Percentiles rank a stretch among this genome's conserved stretches.
These are phyloP conservation scores for Sclerotinia sclerotiorum DNA, from an alignment of 2,329 filamentous ascomycete species.

Conservation along the genomic window DNA sequence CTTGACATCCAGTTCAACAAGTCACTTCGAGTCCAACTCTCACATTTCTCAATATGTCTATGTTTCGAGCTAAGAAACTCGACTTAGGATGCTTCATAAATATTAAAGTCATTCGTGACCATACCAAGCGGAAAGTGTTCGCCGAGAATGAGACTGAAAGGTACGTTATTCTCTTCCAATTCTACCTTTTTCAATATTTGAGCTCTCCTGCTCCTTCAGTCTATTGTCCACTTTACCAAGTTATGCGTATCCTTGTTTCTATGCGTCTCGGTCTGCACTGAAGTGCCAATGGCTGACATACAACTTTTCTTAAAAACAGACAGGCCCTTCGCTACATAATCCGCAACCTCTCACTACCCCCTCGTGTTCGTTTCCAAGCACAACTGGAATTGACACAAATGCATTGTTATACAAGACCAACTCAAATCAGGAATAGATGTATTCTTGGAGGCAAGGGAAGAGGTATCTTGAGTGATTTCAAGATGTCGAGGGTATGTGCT, in stretches of 20 bases:
- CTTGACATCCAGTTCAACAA: neutral
- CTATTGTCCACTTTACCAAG: neutral
- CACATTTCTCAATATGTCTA: conserved; percentile 60
- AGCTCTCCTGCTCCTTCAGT: neutral
- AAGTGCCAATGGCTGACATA: conserved; percentile 14
- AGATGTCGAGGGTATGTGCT: conserved; percentile 79
- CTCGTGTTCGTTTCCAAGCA: conserved; percentile 81
- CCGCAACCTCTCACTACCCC: conserved; percentile 83
- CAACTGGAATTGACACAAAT: conserved; percentile 92
- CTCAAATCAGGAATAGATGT: conserved; percentile 92
- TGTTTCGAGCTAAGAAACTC: conserved; percentile 87
- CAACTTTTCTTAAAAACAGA: conserved; percentile 48
- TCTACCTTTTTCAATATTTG: neutral
- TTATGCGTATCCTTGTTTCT: neutral
- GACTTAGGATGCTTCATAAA: conserved; percentile 89
- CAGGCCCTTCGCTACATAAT: conserved; percentile 93
- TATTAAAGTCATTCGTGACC: conserved; percentile 82
- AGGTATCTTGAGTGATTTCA: conserved; percentile 91
- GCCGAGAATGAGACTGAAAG: conserved; percentile 84
- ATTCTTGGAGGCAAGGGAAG: conserved; percentile 86
- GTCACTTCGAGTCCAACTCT: neutral
- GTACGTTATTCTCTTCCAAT: conserved; percentile 41
- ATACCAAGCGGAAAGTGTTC: conserved; percentile 94
- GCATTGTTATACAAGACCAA: conserved; percentile 92
- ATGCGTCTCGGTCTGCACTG: neutral